phyloP scores from a whole-genome alignment of 2,329 filamentous ascomycete genomes.

The Colletotrichum tamarilloi region DNA sequence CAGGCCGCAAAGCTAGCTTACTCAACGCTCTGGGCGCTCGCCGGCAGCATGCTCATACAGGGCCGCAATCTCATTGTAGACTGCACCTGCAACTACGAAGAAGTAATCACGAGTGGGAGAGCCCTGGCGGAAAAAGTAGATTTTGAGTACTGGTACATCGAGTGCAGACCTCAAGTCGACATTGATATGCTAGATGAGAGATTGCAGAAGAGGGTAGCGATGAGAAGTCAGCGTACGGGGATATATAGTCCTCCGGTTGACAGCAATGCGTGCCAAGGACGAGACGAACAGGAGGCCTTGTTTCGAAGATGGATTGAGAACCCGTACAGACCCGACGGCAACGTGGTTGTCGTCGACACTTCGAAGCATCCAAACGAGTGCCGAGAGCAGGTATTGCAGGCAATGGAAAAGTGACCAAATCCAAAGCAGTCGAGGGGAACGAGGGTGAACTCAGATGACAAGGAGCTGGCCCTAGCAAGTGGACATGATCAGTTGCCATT shows the following conservation, averaged over 20 bases:
- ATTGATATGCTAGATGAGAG: slow-evolving; percentile 45
- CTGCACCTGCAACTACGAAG: slow-evolving; percentile 49
- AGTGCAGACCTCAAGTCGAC: slow-evolving; percentile 43
- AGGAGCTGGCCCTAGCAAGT: too few species aligned
- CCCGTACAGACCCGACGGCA: slow-evolving; percentile 42
- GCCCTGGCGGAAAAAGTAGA: slow-evolving; percentile 40
- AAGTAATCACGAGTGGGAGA: slow-evolving; percentile 44
- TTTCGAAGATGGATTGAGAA: slow-evolving; percentile 45
- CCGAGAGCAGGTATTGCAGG: not conserved
- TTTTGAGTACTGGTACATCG: slow-evolving; percentile 44
- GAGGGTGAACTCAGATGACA: not conserved
- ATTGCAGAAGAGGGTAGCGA: slow-evolving; percentile 38
- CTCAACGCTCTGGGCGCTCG: slow-evolving; percentile 48
- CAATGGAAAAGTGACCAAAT: not conserved
- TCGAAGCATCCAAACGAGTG: not conserved
- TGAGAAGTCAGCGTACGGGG: slow-evolving; percentile 45
- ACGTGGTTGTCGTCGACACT: slow-evolving; percentile 40
- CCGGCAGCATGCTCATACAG: slow-evolving; percentile 47
- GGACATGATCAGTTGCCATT: not conserved
- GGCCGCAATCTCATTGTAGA: slow-evolving; percentile 49
- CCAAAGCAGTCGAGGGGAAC: too few species aligned
- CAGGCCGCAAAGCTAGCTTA: slow-evolving; percentile 46
- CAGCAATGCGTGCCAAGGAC: slow-evolving; percentile 7
- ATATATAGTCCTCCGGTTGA: slow-evolving; percentile 41
- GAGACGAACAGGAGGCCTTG: slow-evolving; percentile 34